These are phyloP conservation scores for Aspergillus terreus DNA, from an alignment of 2,329 filamentous ascomycete genomes.

Conservation along the genomic window DNA sequence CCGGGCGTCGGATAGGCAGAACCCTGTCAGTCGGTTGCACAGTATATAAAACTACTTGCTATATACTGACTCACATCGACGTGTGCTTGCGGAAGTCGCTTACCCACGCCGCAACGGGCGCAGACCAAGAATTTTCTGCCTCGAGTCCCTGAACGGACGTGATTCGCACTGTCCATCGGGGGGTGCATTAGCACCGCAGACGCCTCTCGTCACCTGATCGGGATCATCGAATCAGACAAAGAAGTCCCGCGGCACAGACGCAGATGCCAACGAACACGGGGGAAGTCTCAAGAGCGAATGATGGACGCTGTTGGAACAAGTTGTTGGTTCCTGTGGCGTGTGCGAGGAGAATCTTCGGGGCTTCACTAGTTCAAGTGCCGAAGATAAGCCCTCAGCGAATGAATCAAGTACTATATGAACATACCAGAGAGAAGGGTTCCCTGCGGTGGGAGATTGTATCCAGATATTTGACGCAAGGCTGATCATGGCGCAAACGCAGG, in stretches of 20 bases:
- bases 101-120: no score
- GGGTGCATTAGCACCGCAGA: slow-evolving; percentile 18
- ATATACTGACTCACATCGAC: background rate
- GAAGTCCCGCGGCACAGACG: slow-evolving; percentile 8
- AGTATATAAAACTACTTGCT: background rate
- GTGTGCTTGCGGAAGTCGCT: background rate
- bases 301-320: background rate
- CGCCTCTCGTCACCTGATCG: slow-evolving; percentile 14
- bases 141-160: background rate
- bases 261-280: slow-evolving; percentile 9
- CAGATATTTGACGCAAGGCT: no score
- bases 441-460: no score
- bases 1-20: background rate
- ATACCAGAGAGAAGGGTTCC: background rate
- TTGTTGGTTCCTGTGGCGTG: background rate
- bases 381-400: no score
- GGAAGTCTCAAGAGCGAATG: background rate
- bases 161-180: slow-evolving; percentile 10
- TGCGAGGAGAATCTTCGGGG: background rate
- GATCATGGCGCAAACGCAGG: no score
- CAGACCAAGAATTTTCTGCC: no score
- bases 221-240: slow-evolving; percentile 11
- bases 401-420: background rate
- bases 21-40: background rate
- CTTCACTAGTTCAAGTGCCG: no score